Evolutionary conservation across 139 green algal genomes (phyloP), one percentile per base, ranked within the genome.

Genomic region (Spirogloea muscicola): DNA sequence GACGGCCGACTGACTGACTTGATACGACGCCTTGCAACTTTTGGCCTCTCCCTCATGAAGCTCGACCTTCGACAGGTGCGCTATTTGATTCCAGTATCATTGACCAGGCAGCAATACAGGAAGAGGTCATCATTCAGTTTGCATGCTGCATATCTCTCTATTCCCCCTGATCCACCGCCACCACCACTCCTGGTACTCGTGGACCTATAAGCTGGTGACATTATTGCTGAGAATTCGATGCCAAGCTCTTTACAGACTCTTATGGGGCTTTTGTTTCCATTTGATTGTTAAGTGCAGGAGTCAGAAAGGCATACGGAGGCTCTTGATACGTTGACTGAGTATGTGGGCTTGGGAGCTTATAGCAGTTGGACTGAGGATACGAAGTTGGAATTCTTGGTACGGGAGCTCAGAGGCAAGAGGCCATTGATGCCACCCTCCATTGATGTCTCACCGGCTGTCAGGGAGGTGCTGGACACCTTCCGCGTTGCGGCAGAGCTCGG

Each of bases 1-100:
- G 90, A 98, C 70, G 91, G 91, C 5, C 85, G 87, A 6, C 85
- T 98, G 79, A 86, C 93, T 72, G 93, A 98, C 82, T 77, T 96
- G 42, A 87, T 98, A 48, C 86, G 93, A 52, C 74, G 73, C 29
- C 33, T 83, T 13, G 18, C 52, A 41, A 76, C 67, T 31, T 86
- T 86, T 55, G 93, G 94, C 42, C 77, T 96, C 69, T 75, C 36
- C 63, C 87, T 98, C 33, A 91, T 97, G 80, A 96, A 96, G 89
- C 87, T 98, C 68, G 93, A 98, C 80, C 82, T 98, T 55, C 86
- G 93, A 7, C 93, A 80, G 72, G 68, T 76, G 33, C 13, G 49
- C n/a, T n/a, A n/a, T n/a, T n/a, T n/a, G n/a, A n/a, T n/a, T 13
- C 13, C 13, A n/a, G n/a, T n/a, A n/a, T n/a, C n/a, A n/a, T n/a